Evolutionary conservation across 768 basidiomycete species (phyloP).

Genomic region (Suillus placidus): DNA sequence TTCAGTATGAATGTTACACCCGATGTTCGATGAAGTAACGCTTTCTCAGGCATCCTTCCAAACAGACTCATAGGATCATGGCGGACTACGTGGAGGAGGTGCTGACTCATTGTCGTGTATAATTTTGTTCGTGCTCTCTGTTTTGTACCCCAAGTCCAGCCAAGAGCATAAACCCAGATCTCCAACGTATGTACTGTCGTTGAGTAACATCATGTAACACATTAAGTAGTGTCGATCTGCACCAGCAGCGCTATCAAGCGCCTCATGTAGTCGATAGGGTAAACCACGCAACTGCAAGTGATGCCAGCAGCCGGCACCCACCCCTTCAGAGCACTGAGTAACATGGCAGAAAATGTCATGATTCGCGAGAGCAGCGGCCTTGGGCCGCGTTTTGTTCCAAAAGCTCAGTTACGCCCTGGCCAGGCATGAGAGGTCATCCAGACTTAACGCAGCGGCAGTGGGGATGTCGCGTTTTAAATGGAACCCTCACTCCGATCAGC

Average conservation of each 20-base stretch:
- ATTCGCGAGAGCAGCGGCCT: too few relatives aligned
- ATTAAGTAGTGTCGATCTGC: background rate
- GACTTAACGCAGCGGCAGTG: too few relatives aligned
- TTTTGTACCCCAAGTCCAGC: background rate
- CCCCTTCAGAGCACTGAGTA: too few relatives aligned
- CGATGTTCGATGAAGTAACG: background rate
- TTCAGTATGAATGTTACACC: background rate
- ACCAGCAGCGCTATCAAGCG: background rate
- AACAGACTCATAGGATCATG: constrained; percentile 53
- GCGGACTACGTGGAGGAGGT: constrained; percentile 52
- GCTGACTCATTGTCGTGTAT: constrained; percentile 32
- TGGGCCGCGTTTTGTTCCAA: too few relatives aligned
- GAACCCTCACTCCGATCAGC: too few relatives aligned
- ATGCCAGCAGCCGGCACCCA: background rate
- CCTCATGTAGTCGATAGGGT: background rate
- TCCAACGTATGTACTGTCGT: background rate
- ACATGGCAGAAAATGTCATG: too few relatives aligned
- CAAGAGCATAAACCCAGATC: background rate
- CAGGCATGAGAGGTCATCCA: too few relatives aligned
- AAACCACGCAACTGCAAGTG: background rate
- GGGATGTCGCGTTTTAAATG: too few relatives aligned
- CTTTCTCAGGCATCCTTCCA: constrained; percentile 48
- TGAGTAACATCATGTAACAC: background rate
- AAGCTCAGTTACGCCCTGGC: too few relatives aligned
- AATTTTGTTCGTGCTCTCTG: background rate